These are phyloP conservation scores for Phyllosticta citribraziliensis DNA, from an alignment of 2,329 filamentous ascomycete genomes.

Conservation along the genomic window DNA sequence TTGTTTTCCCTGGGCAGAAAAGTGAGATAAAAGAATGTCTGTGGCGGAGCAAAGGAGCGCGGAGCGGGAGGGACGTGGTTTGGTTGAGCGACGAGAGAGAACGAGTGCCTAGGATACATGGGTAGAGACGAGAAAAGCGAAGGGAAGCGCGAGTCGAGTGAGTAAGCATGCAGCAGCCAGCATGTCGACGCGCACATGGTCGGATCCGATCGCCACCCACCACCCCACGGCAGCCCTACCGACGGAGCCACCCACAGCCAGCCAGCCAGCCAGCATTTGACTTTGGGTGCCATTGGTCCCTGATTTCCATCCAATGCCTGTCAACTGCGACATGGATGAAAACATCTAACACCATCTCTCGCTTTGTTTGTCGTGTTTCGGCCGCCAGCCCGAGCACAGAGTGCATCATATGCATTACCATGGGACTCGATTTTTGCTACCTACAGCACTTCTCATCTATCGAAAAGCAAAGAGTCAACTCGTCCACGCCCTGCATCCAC, in stretches of 20 bases:
- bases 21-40: slow-evolving; percentile 4
- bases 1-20: background rate
- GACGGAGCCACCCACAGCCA: background rate
- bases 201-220: background rate
- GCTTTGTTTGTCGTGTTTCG: background rate
- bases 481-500: background rate
- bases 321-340: background rate
- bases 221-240: background rate
- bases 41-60: background rate
- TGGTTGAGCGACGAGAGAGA: background rate
- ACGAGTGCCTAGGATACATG: background rate
- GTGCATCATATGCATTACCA: background rate
- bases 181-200: background rate
- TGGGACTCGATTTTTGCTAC: background rate
- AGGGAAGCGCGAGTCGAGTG: background rate
- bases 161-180: background rate
- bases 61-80: background rate
- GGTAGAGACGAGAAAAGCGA: slow-evolving; percentile 5
- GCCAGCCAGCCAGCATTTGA: no score
- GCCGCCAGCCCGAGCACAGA: no score
- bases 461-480: background rate
- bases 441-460: background rate
- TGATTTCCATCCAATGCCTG: background rate
- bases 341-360: background rate
- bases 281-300: background rate